These are phyloP conservation scores for Bipolaris sorokiniana DNA, from an alignment of 2,329 filamentous ascomycete species.

Conservation along the genomic window DNA sequence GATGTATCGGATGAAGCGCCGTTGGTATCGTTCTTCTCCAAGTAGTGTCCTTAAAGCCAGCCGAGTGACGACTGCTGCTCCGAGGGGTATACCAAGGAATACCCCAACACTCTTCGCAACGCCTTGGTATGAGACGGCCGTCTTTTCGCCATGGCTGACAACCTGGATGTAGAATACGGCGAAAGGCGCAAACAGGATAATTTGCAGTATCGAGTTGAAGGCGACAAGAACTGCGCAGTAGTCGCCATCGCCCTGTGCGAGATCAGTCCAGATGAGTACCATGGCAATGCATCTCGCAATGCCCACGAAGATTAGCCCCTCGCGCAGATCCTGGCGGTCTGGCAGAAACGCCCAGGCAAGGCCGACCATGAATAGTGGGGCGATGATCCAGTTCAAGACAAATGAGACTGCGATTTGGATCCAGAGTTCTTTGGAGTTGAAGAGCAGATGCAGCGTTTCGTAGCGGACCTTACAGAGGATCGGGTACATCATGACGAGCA, in stretches of 20 bases:
- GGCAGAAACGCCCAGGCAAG: constrained; percentile 66
- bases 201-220: constrained; percentile 57
- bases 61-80: constrained; percentile 77
- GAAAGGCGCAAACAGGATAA: constrained; percentile 56
- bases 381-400: constrained; percentile 81
- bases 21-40: constrained; percentile 68
- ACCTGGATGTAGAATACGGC: constrained; percentile 65
- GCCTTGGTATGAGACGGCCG: constrained; percentile 63
- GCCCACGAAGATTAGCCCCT: constrained; percentile 80
- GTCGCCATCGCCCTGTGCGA: constrained; percentile 77
- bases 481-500: constrained; percentile 94
- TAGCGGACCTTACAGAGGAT: constrained; percentile 87
- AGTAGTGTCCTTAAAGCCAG: constrained; percentile 63
- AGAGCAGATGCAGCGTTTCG: constrained; percentile 72
- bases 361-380: constrained; percentile 79
- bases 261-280: constrained; percentile 80
- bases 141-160: constrained; percentile 61
- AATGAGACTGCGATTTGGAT: constrained; percentile 79
- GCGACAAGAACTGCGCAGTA: constrained; percentile 73
- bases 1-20: constrained; percentile 70
- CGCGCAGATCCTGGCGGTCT: constrained; percentile 55
- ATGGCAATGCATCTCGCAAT: constrained; percentile 88
- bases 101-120: constrained; percentile 83
- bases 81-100: constrained; percentile 83
- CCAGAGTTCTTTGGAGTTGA: constrained; percentile 70